Base-by-base conservation (phyloP, 2,329 filamentous ascomycete genomes). In the Fusarium sp. region DNA sequence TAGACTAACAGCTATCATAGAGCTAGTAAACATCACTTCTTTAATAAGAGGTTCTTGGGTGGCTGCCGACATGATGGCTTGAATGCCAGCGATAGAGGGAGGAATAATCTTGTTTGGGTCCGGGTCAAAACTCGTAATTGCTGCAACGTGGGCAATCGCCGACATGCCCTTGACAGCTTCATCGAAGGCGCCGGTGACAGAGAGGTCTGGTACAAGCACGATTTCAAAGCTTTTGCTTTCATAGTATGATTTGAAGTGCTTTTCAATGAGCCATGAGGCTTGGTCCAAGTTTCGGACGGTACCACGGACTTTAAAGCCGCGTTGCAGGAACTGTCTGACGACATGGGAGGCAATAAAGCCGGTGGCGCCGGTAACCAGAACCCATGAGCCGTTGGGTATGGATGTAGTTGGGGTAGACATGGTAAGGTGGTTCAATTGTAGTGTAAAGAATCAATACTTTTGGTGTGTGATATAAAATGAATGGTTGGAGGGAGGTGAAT, bases 241-340 rank as follows among this genome's bases (percentile, higher is more conserved):
- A 12, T 56, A 60, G 2, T 48, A 55, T 3, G 44, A 30, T 27
- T 68, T 34, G 10, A 47, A 46, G 0, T 59, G 43, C 7, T 69
- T 64, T 3, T 73, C 12, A 0, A 72, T 22, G 3, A 73, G 56
- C 70, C 69, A 72, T 18, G 63, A 49, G 4, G 52, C 53, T 10
- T 58, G 65, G 10, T 49, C 18, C 6, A 72, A 30, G 18, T 66
- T 34, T 8, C 67, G 49, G 8, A 69, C 69, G 13, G 67, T 66
- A 7, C 69, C 69, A 2, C 69, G 67, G 3, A 73, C 70, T 29
- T 72, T 73, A 64, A 55, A 73, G 2, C 67, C 70, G 27, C 58
- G 48, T 27, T 51, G 68, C 6, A 73, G 51, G 0, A 73, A 27
- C 15, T 70, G 69, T 8, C 58, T 69, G 20, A 63, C 61, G 5